phyloP scores from a whole-genome alignment of 2,329 filamentous ascomycete genomes.

The Exophiala mesophila region DNA sequence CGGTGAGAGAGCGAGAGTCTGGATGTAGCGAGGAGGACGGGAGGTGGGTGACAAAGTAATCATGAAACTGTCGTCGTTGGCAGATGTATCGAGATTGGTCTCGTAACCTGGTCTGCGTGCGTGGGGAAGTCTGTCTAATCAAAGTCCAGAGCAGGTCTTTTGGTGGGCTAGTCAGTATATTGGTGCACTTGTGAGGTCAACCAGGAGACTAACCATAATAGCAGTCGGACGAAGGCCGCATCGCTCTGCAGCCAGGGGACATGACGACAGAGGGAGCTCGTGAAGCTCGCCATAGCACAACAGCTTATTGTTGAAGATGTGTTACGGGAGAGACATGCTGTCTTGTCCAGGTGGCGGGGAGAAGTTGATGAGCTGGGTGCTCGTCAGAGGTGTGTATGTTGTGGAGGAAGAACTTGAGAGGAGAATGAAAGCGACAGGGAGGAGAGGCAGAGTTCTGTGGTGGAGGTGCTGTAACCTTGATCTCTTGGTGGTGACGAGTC shows the following conservation, averaged over 20 bases:
- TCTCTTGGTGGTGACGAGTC: neutral
- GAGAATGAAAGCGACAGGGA: neutral
- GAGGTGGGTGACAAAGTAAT: constrained; percentile 95
- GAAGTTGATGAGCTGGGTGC: no score
- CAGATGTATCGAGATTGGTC: constrained; percentile 10
- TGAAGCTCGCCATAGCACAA: constrained; percentile 23
- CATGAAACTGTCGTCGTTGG: constrained; percentile 65
- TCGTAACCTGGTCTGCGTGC: constrained; percentile 10
- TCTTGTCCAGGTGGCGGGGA: neutral
- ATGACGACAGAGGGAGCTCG: constrained; percentile 17
- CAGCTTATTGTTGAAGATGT: neutral
- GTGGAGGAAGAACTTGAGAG: neutral
- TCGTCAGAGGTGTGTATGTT: neutral
- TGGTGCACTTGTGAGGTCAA: no score
- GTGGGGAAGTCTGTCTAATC: constrained; percentile 25
- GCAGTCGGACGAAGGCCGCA: constrained; percentile 16
- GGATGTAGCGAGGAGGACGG: constrained; percentile 90
- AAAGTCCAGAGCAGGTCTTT: constrained; percentile 36
- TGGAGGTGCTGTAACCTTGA: neutral
- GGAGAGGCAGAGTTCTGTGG: no score
- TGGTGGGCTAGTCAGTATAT: constrained; percentile 9
- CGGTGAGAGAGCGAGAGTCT: constrained; percentile 62
- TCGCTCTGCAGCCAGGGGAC: constrained; percentile 19
- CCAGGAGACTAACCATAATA: constrained; percentile 26
- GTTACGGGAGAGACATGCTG: neutral